Evolutionary conservation across 805 yeast genomes (phyloP).

Genomic region (Teunomyces barrocoloradensis): DNA sequence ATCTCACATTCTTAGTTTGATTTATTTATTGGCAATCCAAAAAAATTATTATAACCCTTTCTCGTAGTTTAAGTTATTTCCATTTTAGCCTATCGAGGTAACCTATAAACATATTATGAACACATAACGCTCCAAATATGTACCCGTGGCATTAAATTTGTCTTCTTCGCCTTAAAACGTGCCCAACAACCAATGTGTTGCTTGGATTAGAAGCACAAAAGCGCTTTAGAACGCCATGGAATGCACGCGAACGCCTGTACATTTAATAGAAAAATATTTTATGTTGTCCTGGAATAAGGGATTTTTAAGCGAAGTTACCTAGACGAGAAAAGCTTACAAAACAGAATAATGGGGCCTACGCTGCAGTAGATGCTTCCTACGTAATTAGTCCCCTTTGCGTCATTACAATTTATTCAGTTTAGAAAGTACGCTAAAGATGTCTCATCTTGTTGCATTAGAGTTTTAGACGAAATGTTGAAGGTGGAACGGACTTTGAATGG

Average conservation of each 20-base stretch:
- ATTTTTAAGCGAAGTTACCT: background rate
- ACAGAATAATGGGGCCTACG: background rate
- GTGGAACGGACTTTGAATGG: background rate
- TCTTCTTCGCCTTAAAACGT: background rate
- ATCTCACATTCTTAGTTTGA: conserved; percentile 2
- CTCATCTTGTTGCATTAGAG: too few species aligned
- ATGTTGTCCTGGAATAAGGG: background rate
- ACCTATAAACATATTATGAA: background rate
- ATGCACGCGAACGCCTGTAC: background rate
- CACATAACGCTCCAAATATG: background rate
- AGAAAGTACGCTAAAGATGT: background rate
- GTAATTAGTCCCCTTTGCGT: too few species aligned
- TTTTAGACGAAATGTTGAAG: background rate
- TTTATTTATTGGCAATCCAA: conserved; percentile 3
- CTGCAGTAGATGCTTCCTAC: background rate
- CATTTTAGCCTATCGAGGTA: background rate
- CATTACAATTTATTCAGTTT: too few species aligned
- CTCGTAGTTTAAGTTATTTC: background rate
- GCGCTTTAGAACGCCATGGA: background rate
- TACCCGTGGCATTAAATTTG: background rate
- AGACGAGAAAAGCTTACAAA: background rate
- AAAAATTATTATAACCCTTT: background rate
- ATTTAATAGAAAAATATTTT: background rate
- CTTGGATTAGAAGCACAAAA: background rate
- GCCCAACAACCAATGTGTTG: background rate